A percentile compares a stretch with the other conserved stretches of the same genome.
These are phyloP conservation scores for Pistacia atlantica DNA, from an alignment of 345 rosid genomes.

Conservation along the genomic window DNA sequence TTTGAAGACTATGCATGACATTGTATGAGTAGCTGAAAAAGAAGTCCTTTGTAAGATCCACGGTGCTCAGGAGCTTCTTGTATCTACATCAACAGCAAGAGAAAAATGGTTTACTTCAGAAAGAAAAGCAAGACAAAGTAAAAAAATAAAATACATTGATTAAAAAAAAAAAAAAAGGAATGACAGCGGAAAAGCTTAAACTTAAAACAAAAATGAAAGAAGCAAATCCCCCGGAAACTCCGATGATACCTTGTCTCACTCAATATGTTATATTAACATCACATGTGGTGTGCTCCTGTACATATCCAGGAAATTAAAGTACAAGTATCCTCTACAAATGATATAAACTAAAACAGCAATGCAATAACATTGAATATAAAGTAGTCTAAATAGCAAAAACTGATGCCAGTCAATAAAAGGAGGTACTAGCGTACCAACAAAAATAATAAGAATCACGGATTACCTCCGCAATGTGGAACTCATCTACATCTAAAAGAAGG, in stretches of 20 bases:
- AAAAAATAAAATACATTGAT: slow-evolving; percentile 26
- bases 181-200: slow-evolving; percentile 26
- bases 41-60: slow-evolving; percentile 97
- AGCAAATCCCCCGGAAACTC: slow-evolving; percentile 50
- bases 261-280: slow-evolving; percentile 53
- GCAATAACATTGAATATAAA: slow-evolving; percentile 23
- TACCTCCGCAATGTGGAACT: slow-evolving; percentile 50
- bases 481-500: slow-evolving; percentile 30
- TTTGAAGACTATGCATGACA: slow-evolving; percentile 86
- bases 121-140: slow-evolving; percentile 34
- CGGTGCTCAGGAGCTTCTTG: slow-evolving; percentile 92
- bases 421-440: slow-evolving; percentile 31
- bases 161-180: slow-evolving; percentile 11
- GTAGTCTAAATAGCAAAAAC: slow-evolving; percentile 14
- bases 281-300: slow-evolving; percentile 67
- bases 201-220: slow-evolving; percentile 31
- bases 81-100: slow-evolving; percentile 62
- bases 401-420: not conserved
- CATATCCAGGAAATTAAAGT: slow-evolving; percentile 53
- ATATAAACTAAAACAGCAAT: slow-evolving; percentile 36
- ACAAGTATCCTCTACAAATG: slow-evolving; percentile 51
- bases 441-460: slow-evolving; percentile 42
- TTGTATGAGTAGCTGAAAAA: slow-evolving; percentile 94
- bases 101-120: slow-evolving; percentile 23
- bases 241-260: slow-evolving; percentile 67